Percentiles rank a stretch among this genome's conserved stretches.
phyloP scores from a whole-genome alignment of 1,139 yeast species.

The Yamadazyma aaseri region DNA sequence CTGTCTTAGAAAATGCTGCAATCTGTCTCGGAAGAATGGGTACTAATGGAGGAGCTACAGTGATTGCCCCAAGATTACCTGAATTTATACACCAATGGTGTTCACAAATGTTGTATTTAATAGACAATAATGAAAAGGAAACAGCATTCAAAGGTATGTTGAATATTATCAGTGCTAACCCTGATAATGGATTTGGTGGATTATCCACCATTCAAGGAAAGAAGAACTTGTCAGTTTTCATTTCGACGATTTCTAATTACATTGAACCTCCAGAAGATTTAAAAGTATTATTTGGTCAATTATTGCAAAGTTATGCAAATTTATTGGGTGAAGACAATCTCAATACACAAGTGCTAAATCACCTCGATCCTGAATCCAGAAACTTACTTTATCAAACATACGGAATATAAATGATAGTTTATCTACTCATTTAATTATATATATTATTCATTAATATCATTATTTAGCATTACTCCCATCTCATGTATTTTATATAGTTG shows the following conservation, averaged over 20 bases:
- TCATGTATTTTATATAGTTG: not conserved
- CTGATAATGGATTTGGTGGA: constrained; percentile 58
- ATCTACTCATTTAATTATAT: no score
- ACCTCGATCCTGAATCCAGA: constrained; percentile 33
- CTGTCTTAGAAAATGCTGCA: constrained; percentile 87
- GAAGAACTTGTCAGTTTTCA: constrained; percentile 52
- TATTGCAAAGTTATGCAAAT: constrained; percentile 46
- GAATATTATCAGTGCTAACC: constrained; percentile 60
- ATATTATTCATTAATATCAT: no score
- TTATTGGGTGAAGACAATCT: constrained; percentile 46
- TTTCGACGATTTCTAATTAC: constrained; percentile 66
- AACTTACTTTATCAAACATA: constrained; percentile 22
- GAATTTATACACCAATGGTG: constrained; percentile 69
- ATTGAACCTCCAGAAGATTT: constrained; percentile 49
- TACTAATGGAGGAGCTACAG: constrained; percentile 55
- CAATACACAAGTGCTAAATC: constrained; percentile 29
- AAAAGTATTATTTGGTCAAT: constrained; percentile 41
- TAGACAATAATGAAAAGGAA: constrained; percentile 80
- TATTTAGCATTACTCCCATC: constrained; percentile 2
- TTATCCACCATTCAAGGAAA: constrained; percentile 45
- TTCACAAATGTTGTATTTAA: constrained; percentile 57
- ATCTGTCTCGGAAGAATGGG: constrained; percentile 92
- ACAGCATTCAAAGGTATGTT: constrained; percentile 78
- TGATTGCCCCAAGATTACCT: constrained; percentile 53
- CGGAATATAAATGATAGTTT: no score